Base-by-base conservation (phyloP, 768 basidiomycete genomes). In the Suillus americanus region DNA sequence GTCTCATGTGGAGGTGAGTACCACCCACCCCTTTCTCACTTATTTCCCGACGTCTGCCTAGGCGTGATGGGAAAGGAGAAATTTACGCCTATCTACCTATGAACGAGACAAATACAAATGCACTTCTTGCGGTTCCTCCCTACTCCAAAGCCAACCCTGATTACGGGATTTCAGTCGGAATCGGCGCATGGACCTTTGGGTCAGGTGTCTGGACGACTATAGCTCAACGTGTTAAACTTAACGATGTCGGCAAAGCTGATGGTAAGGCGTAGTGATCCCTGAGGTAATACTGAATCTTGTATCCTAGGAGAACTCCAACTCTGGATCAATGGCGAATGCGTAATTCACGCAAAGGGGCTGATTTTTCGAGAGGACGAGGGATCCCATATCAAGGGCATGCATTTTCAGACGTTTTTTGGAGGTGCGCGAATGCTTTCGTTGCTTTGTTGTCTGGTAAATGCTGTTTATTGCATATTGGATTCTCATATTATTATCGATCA, bases 321-420 rank as follows among this genome's bases (percentile, higher is more conserved):
- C 1, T 89, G 81, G 79, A 79, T 90, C 9, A 84, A 92, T 66
- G 91, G 89, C 0, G 67, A 72, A 12, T 82, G 81, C 2, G 86
- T 87, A 4, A 84, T 92, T 9, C 70, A 67, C n/a, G 78, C 83
- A 2, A 69, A 72, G 1, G 83, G 84, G 0, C 72, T 94, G 1
- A 73, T 78, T 5, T 70, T 91, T 5, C 80, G 87, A 70, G 68
- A 72, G 30, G 55, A 70, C 2, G 68, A 70, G 23, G n/a, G 72
- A 68, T 8, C 79, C 77, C 2, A 79, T 61, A 83, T 92, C 62
- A 86, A 85, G 63, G 91, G 91, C 9, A 84, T 89, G 72, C 89
- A 90, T 72, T 85, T 89, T 60, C 85, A 91, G 74, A 91, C 90
- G 0, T 93, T 92, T 79, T 93, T 93, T 66, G 90, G 90, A 51